Evolutionary conservation across 176 grass and related monocot species (phyloP), one percentile per base, ranked within the genome.

Genomic region (Rhipidocladum racemiflorum): DNA sequence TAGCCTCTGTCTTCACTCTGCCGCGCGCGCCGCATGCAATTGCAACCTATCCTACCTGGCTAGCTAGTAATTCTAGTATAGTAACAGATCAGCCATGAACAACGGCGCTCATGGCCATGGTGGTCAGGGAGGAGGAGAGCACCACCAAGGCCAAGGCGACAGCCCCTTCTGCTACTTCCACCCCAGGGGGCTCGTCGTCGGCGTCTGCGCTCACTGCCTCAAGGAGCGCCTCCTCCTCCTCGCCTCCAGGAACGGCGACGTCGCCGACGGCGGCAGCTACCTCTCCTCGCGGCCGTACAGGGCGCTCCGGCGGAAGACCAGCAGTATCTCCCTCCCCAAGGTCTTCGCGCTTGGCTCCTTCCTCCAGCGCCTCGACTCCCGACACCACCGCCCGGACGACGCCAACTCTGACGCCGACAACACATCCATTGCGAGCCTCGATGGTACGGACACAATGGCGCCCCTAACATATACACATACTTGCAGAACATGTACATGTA

Each of bases 181-280:
- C 24, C 93, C 92, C 12, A 48, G 83, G 70, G 85, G 95, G 77
- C 13, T 83, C 2, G 56, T 90, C 32, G 85, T 95, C 46, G 96
- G 96, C 30, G 87, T 99, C 0, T 99, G 96, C 80, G 85, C 93
- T 4, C 28, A 85, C 43, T 99, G 96, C 84, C 88, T 99, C 87
- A 91, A 54, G 77, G 96, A 93, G 17, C 89, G 87, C 57, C 91
- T 99, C 64, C 87, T 93, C 14, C 79, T 93, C 1, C 85, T 98
- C 65, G 88, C 90, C 25, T 72, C 86, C 49, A 82, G 82, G 63
- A 63, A 83, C 74, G 73, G 34, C 38, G 5, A 14, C 5, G 42
- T 11, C 17, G 49, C 39, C 2, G 76, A 71, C 48, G 81, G 76
- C n/a, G 55, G 24, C 2, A 40, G 74, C 49, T 30, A 27, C 72